Conservation (phyloP, 106 monocot genomes). For the Xerophyta viscosa region DNA sequence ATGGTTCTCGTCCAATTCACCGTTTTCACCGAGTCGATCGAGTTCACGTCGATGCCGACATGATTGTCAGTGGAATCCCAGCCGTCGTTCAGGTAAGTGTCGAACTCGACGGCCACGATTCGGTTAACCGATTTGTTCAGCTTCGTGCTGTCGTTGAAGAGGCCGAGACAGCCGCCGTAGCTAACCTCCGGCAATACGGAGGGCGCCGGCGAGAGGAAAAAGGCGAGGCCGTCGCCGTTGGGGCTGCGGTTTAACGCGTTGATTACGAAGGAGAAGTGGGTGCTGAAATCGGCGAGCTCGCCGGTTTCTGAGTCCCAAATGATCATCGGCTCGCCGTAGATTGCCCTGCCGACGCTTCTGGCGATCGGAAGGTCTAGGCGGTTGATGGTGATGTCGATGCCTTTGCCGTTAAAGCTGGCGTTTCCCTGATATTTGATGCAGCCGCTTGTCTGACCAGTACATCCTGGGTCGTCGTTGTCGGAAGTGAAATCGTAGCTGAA, state of each 20-base stretch:
- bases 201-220: constrained; percentile 50
- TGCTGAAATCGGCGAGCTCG: constrained; percentile 37
- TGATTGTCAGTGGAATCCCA: constrained; percentile 51
- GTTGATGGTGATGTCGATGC: too few species aligned
- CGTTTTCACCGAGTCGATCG: constrained; percentile 19
- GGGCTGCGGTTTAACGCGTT: constrained; percentile 1
- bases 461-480: too few species aligned
- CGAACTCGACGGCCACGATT: constrained; percentile 61
- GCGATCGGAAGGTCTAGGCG: too few species aligned
- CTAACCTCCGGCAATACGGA: constrained; percentile 30
- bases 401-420: too few species aligned
- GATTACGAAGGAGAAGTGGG: constrained; percentile 69
- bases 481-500: too few species aligned
- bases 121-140: neutral
- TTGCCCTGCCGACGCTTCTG: constrained; percentile 27
- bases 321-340: constrained; percentile 20
- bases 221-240: constrained; percentile 65
- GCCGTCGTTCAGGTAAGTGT: constrained; percentile 30
- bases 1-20: constrained; percentile 27
- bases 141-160: constrained; percentile 16
- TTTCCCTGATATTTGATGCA: too few species aligned
- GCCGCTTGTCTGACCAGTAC: too few species aligned
- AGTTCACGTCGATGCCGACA: constrained; percentile 53
- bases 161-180: constrained; percentile 35
- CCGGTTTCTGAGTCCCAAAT: constrained; percentile 28